Evolutionary conservation across 352 stramenopile genomes (phyloP).

Genomic region (Thalassiosira exigua): DNA sequence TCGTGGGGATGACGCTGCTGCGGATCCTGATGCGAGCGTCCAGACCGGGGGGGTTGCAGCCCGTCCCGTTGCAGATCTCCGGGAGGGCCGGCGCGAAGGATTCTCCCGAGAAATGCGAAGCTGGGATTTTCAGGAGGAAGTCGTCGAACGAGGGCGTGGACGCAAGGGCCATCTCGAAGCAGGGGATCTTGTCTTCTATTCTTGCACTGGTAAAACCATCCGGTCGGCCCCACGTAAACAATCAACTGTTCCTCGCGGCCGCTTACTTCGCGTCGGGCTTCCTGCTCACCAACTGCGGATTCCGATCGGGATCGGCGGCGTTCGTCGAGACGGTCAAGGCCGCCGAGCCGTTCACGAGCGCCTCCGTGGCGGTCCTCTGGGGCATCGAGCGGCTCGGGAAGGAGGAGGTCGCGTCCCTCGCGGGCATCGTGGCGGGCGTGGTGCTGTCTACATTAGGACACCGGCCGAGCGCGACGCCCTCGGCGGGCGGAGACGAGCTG

Average conservation of each 20-base stretch:
- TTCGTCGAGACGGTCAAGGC: constrained; percentile 86
- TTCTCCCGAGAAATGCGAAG: constrained; percentile 15
- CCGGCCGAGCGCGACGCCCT: background rate
- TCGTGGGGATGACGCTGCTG: constrained; percentile 73
- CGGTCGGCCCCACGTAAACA: constrained; percentile 30
- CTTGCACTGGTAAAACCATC: background rate
- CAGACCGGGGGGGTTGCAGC: constrained; percentile 18
- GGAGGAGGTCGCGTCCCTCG: constrained; percentile 67
- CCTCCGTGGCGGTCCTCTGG: constrained; percentile 68
- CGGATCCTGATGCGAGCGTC: constrained; percentile 7
- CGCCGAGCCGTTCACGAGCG: constrained; percentile 80
- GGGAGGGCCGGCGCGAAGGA: constrained; percentile 2
- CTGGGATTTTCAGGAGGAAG: constrained; percentile 4
- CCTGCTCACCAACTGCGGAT: constrained; percentile 75
- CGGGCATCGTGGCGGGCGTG: constrained; percentile 69
- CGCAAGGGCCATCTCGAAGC: background rate
- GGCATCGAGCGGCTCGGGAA: constrained; percentile 69
- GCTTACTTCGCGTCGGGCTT: constrained; percentile 80
- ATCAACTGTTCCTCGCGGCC: constrained; percentile 60
- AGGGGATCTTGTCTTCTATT: constrained; percentile 5
- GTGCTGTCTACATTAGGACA: constrained; percentile 70
- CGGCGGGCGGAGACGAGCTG: background rate
- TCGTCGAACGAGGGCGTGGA: background rate
- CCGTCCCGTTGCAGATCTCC: constrained; percentile 36
- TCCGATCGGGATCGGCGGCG: constrained; percentile 61